A percentile compares a stretch with the other conserved stretches of the same genome.
Evolutionary conservation across 2,329 filamentous ascomycete species (phyloP).

Genomic region (Ilyonectria mors-panacis): DNA sequence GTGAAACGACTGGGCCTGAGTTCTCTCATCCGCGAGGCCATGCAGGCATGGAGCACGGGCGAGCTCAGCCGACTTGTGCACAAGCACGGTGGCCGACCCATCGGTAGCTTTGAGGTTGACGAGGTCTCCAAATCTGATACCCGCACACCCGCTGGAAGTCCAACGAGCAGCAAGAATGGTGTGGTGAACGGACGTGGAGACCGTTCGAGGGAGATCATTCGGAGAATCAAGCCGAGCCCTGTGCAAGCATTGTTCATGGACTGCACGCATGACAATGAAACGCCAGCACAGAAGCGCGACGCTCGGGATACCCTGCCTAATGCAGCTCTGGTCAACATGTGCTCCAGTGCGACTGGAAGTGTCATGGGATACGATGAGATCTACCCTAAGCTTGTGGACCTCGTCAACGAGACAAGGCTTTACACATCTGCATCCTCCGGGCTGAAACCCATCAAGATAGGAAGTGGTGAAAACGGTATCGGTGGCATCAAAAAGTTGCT

Average conservation of each 20-base stretch:
- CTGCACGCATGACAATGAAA: conserved; percentile 98
- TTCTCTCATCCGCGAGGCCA: conserved; percentile 94
- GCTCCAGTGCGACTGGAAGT: conserved; percentile 92
- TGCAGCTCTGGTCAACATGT: conserved; percentile 95
- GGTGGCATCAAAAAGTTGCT: conserved; percentile 92
- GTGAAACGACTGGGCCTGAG: conserved; percentile 93
- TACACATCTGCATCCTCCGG: conserved; percentile 86
- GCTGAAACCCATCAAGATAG: conserved; percentile 70
- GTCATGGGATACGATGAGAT: conserved; percentile 99
- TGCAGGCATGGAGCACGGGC: conserved; percentile 97
- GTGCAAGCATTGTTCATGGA: conserved; percentile 98
- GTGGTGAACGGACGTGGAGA: conserved; percentile 49
- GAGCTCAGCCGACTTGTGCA: conserved; percentile 95
- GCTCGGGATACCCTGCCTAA: conserved; percentile 95
- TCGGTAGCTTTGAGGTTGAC: conserved; percentile 97
- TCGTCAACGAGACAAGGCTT: conserved; percentile 88
- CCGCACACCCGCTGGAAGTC: conserved; percentile 52
- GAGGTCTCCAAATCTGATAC: conserved; percentile 78
- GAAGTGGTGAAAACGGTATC: conserved; percentile 85
- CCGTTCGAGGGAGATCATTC: conserved; percentile 75
- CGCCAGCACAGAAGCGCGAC: conserved; percentile 94
- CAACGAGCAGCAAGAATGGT: conserved; percentile 43
- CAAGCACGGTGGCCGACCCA: conserved; percentile 91
- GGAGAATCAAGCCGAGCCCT: conserved; percentile 86
- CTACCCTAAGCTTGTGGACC: conserved; percentile 92